A percentile compares a stretch with the other conserved stretches of the same genome.
Conservation (phyloP, 441 rosid species). For the Gossypium trilobum region DNA sequence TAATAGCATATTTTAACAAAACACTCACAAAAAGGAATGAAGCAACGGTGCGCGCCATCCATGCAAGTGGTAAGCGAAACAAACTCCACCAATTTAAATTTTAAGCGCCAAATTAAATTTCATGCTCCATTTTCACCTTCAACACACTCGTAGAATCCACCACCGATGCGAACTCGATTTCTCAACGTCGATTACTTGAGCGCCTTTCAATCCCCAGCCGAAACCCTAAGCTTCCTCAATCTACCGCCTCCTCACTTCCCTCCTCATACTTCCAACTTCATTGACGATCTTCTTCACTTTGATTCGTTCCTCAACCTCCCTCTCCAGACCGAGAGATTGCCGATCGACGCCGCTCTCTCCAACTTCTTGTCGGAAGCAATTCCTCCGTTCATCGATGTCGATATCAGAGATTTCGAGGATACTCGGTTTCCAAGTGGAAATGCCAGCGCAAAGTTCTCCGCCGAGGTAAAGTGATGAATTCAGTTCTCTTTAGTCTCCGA, state of each 20-base stretch:
- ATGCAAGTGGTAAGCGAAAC: neutral
- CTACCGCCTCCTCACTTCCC: constrained; percentile 47
- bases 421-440: constrained; percentile 13
- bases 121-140: neutral
- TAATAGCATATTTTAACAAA: neutral
- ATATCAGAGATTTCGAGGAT: constrained; percentile 22
- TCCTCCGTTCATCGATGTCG: constrained; percentile 40
- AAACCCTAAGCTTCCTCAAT: constrained; percentile 51
- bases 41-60: neutral
- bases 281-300: constrained; percentile 27
- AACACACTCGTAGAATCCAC: neutral
- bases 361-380: constrained; percentile 44
- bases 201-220: constrained; percentile 27
- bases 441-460: constrained; percentile 7
- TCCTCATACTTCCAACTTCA: constrained; percentile 17
- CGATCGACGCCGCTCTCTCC: constrained; percentile 48
- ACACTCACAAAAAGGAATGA: neutral
- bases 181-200: constrained; percentile 53
- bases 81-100: neutral
- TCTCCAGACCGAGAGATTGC: constrained; percentile 28
- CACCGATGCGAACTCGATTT: constrained; percentile 67
- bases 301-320: constrained; percentile 22
- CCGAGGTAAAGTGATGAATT: constrained; percentile 18
- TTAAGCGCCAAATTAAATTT: constrained; percentile 31
- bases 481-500: neutral